Evolutionary conservation across 2,329 filamentous ascomycete genomes (phyloP).

Genomic region (Madurella fahalii): DNA sequence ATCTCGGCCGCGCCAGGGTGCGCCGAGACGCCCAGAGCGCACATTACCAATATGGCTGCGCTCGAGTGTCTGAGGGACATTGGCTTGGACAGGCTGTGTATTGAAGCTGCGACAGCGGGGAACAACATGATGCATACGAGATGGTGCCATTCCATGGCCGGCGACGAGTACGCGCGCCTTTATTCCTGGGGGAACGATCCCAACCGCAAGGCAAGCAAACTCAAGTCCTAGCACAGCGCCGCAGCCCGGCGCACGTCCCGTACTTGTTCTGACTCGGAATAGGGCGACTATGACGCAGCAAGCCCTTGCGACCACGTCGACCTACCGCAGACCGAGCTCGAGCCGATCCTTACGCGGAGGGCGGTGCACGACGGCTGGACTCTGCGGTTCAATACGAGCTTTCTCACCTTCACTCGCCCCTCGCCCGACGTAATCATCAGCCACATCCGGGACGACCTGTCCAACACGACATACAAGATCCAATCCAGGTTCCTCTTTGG

Average conservation of each 20-base stretch:
- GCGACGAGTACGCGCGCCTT: slow-evolving; percentile 45
- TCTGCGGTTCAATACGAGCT: slow-evolving; percentile 38
- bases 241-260: neutral
- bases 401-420: slow-evolving; percentile 32
- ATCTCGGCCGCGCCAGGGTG: slow-evolving; percentile 45
- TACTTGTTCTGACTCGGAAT: neutral
- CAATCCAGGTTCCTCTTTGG: slow-evolving; percentile 54
- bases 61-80: slow-evolving; percentile 51
- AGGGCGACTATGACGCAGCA: slow-evolving; percentile 41
- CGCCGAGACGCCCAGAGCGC: slow-evolving; percentile 53
- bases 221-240: neutral
- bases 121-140: slow-evolving; percentile 45
- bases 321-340: slow-evolving; percentile 43
- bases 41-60: slow-evolving; percentile 56
- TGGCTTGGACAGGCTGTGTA: slow-evolving; percentile 40
- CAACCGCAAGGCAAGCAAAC: slow-evolving; percentile 1
- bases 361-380: slow-evolving; percentile 39
- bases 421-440: slow-evolving; percentile 27
- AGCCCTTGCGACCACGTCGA: slow-evolving; percentile 42
- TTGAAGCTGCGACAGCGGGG: slow-evolving; percentile 33
- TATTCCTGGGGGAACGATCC: slow-evolving; percentile 42
- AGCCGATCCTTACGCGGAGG: slow-evolving; percentile 41
- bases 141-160: slow-evolving; percentile 48
- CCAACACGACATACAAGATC: slow-evolving; percentile 33
- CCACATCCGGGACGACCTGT: slow-evolving; percentile 20